phyloP scores from a whole-genome alignment of 768 basidiomycete species.

The Pluteus cervinus region DNA sequence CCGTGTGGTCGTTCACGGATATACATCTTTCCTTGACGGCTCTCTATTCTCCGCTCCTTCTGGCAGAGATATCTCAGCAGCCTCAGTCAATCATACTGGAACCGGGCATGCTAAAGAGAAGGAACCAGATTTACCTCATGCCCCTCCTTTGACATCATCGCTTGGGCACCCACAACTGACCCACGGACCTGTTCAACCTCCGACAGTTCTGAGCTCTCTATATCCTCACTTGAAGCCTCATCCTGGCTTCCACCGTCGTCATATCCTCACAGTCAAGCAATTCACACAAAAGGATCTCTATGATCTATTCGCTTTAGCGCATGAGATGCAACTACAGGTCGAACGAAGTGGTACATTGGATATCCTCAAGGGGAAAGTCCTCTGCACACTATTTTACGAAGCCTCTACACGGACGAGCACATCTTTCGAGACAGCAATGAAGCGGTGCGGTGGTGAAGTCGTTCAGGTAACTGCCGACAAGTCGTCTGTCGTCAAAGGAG shows the following conservation, averaged over 20 bases:
- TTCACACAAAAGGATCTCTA: constrained; percentile 87
- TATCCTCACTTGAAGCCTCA: constrained; percentile 50
- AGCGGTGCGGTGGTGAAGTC: constrained; percentile 93
- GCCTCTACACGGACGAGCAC: constrained; percentile 93
- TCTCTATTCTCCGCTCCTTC: constrained; percentile 48
- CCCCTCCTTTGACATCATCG: not conserved
- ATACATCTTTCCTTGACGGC: constrained; percentile 89
- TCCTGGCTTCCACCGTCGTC: constrained; percentile 87
- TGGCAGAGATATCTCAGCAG: constrained; percentile 70
- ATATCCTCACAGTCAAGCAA: constrained; percentile 93
- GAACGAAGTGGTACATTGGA: constrained; percentile 88
- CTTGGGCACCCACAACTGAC: not conserved
- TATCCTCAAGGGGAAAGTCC: constrained; percentile 83
- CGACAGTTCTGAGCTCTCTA: not conserved
- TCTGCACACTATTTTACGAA: constrained; percentile 94
- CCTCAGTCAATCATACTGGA: constrained; percentile 39
- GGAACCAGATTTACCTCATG: not conserved
- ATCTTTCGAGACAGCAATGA: constrained; percentile 99
- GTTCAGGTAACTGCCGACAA: constrained; percentile 75
- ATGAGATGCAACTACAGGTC: constrained; percentile 95
- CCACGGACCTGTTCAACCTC: not conserved
- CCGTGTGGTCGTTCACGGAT: constrained; percentile 84
- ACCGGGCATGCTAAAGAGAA: constrained; percentile 3
- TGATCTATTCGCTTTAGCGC: constrained; percentile 88
- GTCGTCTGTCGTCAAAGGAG: constrained; percentile 91